Evolutionary conservation across 345 rosid species (phyloP).

Genomic region (Odontarrhena argentea): DNA sequence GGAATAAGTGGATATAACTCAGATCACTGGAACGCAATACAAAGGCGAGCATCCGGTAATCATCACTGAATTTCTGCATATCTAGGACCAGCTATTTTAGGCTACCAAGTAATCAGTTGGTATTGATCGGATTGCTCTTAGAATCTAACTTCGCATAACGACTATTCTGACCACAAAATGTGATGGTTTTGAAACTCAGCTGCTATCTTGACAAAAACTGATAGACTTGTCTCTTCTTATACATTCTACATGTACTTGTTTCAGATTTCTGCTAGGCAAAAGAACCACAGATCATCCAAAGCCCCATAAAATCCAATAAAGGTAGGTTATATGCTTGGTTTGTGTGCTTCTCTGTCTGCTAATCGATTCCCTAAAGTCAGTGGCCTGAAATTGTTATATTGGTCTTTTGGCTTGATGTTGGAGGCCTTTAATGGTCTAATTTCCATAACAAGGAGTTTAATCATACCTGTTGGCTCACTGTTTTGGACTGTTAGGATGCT

Average conservation of each 20-base stretch:
- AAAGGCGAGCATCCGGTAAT: slow-evolving; percentile 92
- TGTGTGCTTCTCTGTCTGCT: slow-evolving; percentile 23
- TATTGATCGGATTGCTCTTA: slow-evolving; percentile 24
- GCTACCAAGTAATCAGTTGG: slow-evolving; percentile 16
- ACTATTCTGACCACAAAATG: slow-evolving; percentile 5
- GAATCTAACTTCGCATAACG: background rate
- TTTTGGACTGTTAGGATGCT: no score
- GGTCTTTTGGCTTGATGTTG: no score
- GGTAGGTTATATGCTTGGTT: slow-evolving; percentile 46
- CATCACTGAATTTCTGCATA: slow-evolving; percentile 31
- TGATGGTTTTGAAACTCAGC: background rate
- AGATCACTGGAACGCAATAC: slow-evolving; percentile 86
- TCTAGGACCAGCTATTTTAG: background rate
- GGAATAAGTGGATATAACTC: slow-evolving; percentile 87
- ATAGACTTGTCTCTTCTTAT: slow-evolving; percentile 14
- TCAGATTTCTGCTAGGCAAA: slow-evolving; percentile 92
- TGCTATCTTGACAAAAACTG: slow-evolving; percentile 13
- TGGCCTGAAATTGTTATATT: background rate
- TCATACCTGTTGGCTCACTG: no score
- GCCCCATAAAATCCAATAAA: slow-evolving; percentile 94
- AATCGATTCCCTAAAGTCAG: slow-evolving; percentile 17
- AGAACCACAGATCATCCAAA: slow-evolving; percentile 91
- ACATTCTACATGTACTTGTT: slow-evolving; percentile 33
- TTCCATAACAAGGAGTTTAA: no score
- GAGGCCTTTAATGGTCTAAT: no score